Evolutionary conservation across 2,329 filamentous ascomycete species (phyloP), one percentile per base, ranked within the genome.

Genomic region (Tolypocladium pustulatum): DNA sequence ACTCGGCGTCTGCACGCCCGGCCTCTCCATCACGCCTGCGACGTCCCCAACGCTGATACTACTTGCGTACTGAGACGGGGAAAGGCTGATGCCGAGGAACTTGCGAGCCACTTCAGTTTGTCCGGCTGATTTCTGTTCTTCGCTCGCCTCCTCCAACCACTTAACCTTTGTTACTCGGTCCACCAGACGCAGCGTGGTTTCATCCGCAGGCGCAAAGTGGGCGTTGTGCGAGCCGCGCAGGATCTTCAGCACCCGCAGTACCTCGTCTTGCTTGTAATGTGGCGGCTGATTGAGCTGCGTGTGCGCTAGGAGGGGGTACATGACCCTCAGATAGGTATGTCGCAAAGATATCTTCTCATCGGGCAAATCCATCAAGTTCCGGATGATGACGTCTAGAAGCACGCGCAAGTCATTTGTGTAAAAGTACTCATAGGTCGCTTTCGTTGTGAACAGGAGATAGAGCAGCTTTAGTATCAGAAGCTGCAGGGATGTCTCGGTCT

Each of bases 391-490:
- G 69, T 99, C 94, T 54, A 97, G 81, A 20, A 99, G 82, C 5
- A 99, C 94, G 60, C 91, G 89, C 36, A 99, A 80, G 68, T 99
- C 94, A 70, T 99, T 99, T 34, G 91, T 97, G 73, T 97, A 99
- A 70, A 99, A 99, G 73, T 97, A 99, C 74, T 99, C 94, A 71
- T 94, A 91, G 0, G 94, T 99, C 20, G 88, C 84, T 59, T 85
- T 85, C 12, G 91, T 97, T 5, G 92, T 96, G 74, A 99, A 99
- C 12, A 99, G 81, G 40, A 99, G 84, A 73, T 97, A 99, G 34
- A 99, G 79, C 5, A 97, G 83, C 74, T 99, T 99, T 49, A 99
- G 80, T 60, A 97, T 97, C n/a, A 99, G 82, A 32, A 99, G 81
- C 73, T 99, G 95, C 41, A 96, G 82, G 1, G 91, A 93, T 0